Evolutionary conservation across 306 rosid species (phyloP).

Genomic region (Vigna nakashimae): DNA sequence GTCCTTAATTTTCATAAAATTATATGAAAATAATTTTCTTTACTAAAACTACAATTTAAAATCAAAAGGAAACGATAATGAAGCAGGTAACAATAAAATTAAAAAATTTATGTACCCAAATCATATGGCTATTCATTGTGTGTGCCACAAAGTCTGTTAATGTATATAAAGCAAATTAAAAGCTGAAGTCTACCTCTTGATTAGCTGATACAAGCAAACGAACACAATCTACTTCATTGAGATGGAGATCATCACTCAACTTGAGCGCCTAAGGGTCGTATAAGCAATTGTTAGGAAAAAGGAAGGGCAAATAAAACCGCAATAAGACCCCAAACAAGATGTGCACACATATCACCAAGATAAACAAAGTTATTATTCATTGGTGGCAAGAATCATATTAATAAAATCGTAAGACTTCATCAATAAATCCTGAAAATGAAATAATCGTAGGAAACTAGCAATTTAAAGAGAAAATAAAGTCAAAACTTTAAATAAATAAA

Average conservation of each 20-base stretch:
- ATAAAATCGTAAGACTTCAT: conserved; percentile 16
- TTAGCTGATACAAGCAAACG: conserved; percentile 82
- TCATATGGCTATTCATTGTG: background rate
- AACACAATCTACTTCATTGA: conserved; percentile 90
- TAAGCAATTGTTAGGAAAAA: conserved; percentile 35
- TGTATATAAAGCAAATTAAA: background rate
- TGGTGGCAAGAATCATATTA: conserved; percentile 12
- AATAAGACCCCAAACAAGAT: conserved; percentile 4
- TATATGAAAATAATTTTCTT: conserved; percentile 4
- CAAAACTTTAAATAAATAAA: background rate
- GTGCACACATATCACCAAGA: conserved; percentile 25
- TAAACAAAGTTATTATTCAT: background rate
- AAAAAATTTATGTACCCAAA: background rate
- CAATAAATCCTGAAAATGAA: conserved; percentile 21
- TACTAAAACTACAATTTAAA: conserved; percentile 5
- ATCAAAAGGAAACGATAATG: background rate
- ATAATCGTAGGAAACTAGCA: background rate
- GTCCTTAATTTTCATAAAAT: background rate
- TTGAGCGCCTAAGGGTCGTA: conserved; percentile 73
- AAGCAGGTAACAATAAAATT: conserved; percentile 22
- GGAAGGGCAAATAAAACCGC: conserved; percentile 19
- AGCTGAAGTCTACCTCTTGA: conserved; percentile 75
- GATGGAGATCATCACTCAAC: conserved; percentile 92
- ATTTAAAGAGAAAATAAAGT: background rate
- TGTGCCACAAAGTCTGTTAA: background rate